Percentiles rank a stretch among this genome's conserved stretches.
Conservation (phyloP, 2,329 filamentous ascomycete genomes). For the Colletotrichum noveboracense region DNA sequence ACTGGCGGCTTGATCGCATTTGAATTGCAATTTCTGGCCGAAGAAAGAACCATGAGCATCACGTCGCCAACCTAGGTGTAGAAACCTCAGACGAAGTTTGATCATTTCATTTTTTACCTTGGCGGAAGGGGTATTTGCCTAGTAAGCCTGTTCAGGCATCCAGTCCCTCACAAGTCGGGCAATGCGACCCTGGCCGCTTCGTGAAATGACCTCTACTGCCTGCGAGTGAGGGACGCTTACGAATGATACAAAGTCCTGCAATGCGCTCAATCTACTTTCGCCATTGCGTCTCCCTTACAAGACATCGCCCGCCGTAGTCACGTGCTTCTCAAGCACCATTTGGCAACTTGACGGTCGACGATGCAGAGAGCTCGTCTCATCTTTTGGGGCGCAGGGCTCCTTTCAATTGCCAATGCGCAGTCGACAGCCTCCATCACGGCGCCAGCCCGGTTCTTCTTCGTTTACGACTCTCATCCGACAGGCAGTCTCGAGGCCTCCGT, state of each 20-base stretch:
- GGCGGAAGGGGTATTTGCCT: neutral
- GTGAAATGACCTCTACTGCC: neutral
- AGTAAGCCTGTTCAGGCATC: neutral
- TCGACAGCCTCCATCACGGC: neutral
- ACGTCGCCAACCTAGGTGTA: neutral
- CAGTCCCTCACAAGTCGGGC: neutral
- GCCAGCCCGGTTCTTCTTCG: slow-evolving; percentile 4
- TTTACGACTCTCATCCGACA: slow-evolving; percentile 9
- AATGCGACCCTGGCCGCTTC: neutral
- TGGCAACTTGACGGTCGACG: neutral
- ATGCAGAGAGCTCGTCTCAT: neutral
- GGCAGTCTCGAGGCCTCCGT: slow-evolving; percentile 10
- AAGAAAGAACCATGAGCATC: neutral
- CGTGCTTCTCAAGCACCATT: neutral
- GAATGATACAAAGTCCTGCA: neutral
- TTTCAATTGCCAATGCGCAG: neutral
- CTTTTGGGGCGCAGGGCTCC: neutral
- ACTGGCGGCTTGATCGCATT: neutral
- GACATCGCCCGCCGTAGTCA: neutral
- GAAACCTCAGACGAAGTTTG: neutral
- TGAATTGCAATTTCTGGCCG: neutral
- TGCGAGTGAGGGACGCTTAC: neutral
- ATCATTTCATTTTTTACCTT: neutral
- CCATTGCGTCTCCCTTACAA: neutral
- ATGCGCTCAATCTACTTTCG: neutral